Conservation (phyloP, 2,329 filamentous ascomycete species). For the Trichoderma citrinoviride region DNA sequence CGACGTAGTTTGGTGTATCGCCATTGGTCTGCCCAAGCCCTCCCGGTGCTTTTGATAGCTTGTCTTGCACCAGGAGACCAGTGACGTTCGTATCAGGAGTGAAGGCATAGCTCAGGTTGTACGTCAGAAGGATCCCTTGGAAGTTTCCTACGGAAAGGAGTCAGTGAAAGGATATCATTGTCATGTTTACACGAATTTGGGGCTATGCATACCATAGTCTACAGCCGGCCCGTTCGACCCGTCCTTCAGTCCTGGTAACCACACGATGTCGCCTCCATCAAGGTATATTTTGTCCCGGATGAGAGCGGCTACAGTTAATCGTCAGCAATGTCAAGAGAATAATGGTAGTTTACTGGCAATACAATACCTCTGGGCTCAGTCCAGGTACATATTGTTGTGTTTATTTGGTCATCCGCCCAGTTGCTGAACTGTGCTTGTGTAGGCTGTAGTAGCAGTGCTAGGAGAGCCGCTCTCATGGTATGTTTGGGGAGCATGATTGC, state of each 20-base stretch:
- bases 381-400: constrained; percentile 61
- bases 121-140: constrained; percentile 52
- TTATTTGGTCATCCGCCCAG: constrained; percentile 53
- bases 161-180: background rate
- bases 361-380: constrained; percentile 42
- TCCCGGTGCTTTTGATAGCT: constrained; percentile 47
- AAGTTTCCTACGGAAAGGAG: constrained; percentile 45
- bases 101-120: constrained; percentile 60
- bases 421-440: constrained; percentile 42
- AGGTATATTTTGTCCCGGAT: constrained; percentile 63
- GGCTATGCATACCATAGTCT: constrained; percentile 42
- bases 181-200: background rate
- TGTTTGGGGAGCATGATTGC: constrained; percentile 26
- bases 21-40: constrained; percentile 51
- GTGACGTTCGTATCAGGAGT: constrained; percentile 52
- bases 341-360: background rate
- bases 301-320: constrained; percentile 46
- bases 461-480: constrained; percentile 23
- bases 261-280: constrained; percentile 59
- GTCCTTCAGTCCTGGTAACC: constrained; percentile 50
- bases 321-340: constrained; percentile 25
- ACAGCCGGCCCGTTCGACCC: constrained; percentile 35
- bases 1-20: constrained; percentile 54
- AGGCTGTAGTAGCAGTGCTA: constrained; percentile 23
- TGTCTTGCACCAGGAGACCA: constrained; percentile 43